Evolutionary conservation across 2,329 filamentous ascomycete genomes (phyloP), one percentile per base, ranked within the genome.

Genomic region (Onygenales sp.): DNA sequence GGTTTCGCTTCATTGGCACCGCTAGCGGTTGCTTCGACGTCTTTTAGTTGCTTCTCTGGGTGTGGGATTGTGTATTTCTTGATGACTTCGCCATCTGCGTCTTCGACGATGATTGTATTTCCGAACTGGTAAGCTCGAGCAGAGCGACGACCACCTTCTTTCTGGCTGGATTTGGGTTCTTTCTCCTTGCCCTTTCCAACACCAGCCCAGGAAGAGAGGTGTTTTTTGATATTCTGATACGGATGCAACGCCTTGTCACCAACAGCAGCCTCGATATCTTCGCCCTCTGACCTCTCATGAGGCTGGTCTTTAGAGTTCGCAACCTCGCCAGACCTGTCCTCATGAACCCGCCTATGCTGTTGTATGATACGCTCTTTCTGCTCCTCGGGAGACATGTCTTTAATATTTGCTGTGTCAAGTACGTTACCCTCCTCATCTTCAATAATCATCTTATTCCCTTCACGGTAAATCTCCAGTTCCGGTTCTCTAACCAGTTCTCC

Each of bases 371-470:
- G 78, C 61, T 82, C 80, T 48, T 80, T 72, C 45, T 83, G 70
- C 59, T 89, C 79, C n/a, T 80, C 78, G 4, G 80, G 77, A 45
- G 68, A 70, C 57, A 74, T 64, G 36, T 72, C 60, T 13, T 59
- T 65, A 9, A 67, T 77, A 43, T 80, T 69, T 58, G 84, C 77
- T 0, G 88, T 81, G 14, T 81, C 81, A 5, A 96, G 67, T 2
- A 96, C 91, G 52, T 96, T 91, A 7, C 92, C 92, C 54, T 95
- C 86, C 57, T 84, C 77, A 61, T 95, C 87, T 69, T 97, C 92
- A 53, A 94, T 82, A 6, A 96, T 74, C 41, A 93, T 79, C 21
- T 94, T 71, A 51, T 84, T 68, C 1, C 91, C 90, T 70, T 96
- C 90, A 58, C 91, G 82, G 60, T 86, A 96, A 0, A 91, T 79